Evolutionary conservation across 495 filamentous ascomycete genomes (phyloP), one percentile per base, ranked within the genome.

Genomic region (Xylona heveae): DNA sequence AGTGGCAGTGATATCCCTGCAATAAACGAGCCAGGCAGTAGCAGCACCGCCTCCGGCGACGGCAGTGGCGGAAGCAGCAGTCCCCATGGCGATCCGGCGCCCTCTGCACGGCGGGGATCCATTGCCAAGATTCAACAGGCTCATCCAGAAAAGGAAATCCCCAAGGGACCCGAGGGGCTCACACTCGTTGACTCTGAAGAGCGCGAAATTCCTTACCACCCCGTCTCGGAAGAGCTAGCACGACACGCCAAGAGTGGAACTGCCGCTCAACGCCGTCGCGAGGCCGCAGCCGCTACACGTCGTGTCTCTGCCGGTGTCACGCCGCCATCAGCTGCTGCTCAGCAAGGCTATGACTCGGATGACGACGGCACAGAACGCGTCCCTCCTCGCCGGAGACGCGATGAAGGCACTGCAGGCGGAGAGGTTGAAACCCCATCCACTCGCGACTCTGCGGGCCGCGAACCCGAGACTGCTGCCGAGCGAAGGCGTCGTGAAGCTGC

Each of bases 401-500:
- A 21, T 13, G 30, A 34, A 24, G 35, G n/a, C 12, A n/a, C n/a
- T n/a, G n/a, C n/a, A n/a, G n/a, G n/a, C n/a, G n/a, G n/a, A n/a
- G n/a, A n/a, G n/a, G n/a, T n/a, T n/a, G n/a, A n/a, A n/a, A n/a
- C n/a, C n/a, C 14, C 28, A 10, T 30, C 28, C 13, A 30, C 28
- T 2, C 9, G 28, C 8, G 19, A 30, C 13, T 17, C 14, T 2
- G 2, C 4, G 1, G 9, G 28, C 14, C 14, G 2, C 28, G 8
- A 30, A 8, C 9, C 9, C 1, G 36, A 38, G 30, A 38, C 36
- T 6, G 36, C 30, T 13, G 36, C 31, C 13, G 36, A 38, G 19
- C 36, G 36, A 6, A 30, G 36, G 2, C 36, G 36, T 4, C 34
- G 36, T 13, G 19, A 38, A 26, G 36, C 36, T 10, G 36, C 36